Evolutionary conservation across 345 rosid species (phyloP), one percentile per base, ranked within the genome.

Genomic region (Reutealis trisperma): DNA sequence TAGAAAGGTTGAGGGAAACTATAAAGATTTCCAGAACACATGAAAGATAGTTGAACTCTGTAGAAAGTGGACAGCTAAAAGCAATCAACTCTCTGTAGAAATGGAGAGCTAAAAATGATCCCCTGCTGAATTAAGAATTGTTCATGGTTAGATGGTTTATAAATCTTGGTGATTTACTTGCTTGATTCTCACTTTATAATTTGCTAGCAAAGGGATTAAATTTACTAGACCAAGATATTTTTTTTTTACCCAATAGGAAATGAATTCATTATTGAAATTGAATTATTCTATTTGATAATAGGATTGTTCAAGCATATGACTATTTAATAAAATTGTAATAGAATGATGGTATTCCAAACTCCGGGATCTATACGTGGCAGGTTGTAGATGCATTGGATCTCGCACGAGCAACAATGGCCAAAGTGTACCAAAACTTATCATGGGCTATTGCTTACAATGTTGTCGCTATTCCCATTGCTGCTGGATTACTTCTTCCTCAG

Each of bases 371-470:
- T 62, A 60, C 30, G 14, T 72, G 81, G 77, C 83, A 91, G 99
- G 96, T 92, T 52, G 89, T 90, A 52, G 97, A 95, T 68, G 94
- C 98, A 42, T 79, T 90, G 75, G 89, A 92, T 84, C 96, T 95
- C 55, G 95, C 96, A 42, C 90, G 86, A 75, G 96, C 97, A 61
- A 93, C 98, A 52, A 92, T 92, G 98, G 83, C 86, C 19, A 93
- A 93, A 86, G 98, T 93, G 37, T 92, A 92, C 82, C 99, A 95
- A 81, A 95, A 92, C 81, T 79, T 95, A 70, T 90, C 93, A 25
- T 95, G 97, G 98, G 96, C 97, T 27, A 85, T 95, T 21, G 96
- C 91, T 0, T 95, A 95, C 79, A 93, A 95, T 58, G 77, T 85
- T 15, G 85, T 92, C 9, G 91, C 98, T 60, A 89, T 95, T 78